These are phyloP conservation scores for Aspergillus kassunensis DNA, from an alignment of 495 filamentous ascomycete genomes.

Conservation along the genomic window DNA sequence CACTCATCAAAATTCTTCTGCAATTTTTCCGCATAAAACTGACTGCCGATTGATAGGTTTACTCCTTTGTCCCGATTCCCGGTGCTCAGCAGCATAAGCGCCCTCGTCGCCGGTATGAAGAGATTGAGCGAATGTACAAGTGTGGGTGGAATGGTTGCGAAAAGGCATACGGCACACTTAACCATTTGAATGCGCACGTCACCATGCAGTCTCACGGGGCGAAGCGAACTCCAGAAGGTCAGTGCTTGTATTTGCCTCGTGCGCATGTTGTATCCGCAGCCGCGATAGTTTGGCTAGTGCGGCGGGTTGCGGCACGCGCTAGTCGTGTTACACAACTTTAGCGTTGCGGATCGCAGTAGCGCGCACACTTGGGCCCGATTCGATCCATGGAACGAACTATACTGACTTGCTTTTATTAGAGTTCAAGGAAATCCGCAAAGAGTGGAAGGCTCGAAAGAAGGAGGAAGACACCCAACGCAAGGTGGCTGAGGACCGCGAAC, in stretches of 20 bases:
- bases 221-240: slow-evolving; percentile 96
- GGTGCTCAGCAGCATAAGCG: slow-evolving; percentile 97
- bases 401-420: slow-evolving; percentile 49
- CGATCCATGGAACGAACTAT: background rate
- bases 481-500: slow-evolving; percentile 82
- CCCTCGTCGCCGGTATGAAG: slow-evolving; percentile 89
- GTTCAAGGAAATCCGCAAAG: slow-evolving; percentile 98
- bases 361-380: slow-evolving; percentile 22
- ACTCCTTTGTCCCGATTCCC: slow-evolving; percentile 97
- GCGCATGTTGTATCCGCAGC: slow-evolving; percentile 26
- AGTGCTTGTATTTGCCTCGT: slow-evolving; percentile 23
- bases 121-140: slow-evolving; percentile 99
- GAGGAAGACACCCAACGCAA: slow-evolving; percentile 90
- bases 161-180: slow-evolving; percentile 94
- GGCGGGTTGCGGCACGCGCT: slow-evolving; percentile 30
- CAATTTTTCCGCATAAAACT: slow-evolving; percentile 11
- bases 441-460: slow-evolving; percentile 99
- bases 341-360: slow-evolving; percentile 45
- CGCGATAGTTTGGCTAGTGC: slow-evolving; percentile 38
- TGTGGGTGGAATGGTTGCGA: slow-evolving; percentile 98
- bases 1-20: slow-evolving; percentile 18
- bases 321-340: slow-evolving; percentile 51
- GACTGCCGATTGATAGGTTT: slow-evolving; percentile 59
- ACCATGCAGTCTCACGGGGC: slow-evolving; percentile 95
- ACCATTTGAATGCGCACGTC: slow-evolving; percentile 95